Evolutionary conservation across 2,329 filamentous ascomycete genomes (phyloP).

Genomic region (Penicillium sp.): DNA sequence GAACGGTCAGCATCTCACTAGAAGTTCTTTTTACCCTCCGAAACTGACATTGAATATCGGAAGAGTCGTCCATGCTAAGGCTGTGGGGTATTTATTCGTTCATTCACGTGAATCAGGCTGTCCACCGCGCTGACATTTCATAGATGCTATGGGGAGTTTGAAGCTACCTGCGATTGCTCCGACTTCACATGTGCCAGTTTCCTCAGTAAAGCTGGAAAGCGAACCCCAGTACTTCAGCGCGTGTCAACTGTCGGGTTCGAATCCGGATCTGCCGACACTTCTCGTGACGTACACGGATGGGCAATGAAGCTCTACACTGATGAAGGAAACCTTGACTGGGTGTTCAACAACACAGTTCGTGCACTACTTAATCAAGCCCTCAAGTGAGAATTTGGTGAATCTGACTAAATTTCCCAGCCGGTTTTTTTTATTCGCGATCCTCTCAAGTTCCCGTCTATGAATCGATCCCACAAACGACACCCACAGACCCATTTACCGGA

Average conservation of each 20-base stretch:
- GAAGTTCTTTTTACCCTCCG: too few relatives aligned
- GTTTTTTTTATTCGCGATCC: constrained; percentile 71
- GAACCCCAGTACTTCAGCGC: constrained; percentile 51
- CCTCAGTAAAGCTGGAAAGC: constrained; percentile 56
- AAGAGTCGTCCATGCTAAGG: constrained; percentile 24
- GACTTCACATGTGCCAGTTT: constrained; percentile 59
- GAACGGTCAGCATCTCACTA: constrained; percentile 41
- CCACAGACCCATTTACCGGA: constrained; percentile 27
- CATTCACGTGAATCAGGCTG: neutral
- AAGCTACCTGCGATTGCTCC: constrained; percentile 60
- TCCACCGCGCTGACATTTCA: constrained; percentile 7
- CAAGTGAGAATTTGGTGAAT: neutral
- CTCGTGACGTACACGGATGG: constrained; percentile 52
- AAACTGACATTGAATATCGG: too few relatives aligned
- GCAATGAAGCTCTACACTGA: constrained; percentile 53
- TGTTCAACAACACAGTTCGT: constrained; percentile 35
- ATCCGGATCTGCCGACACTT: constrained; percentile 49
- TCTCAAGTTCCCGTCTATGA: constrained; percentile 69
- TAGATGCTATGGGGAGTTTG: constrained; percentile 60
- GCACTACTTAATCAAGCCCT: neutral
- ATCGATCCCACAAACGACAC: constrained; percentile 69
- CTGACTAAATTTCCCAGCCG: constrained; percentile 39
- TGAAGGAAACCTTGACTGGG: constrained; percentile 54
- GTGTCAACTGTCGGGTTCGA: constrained; percentile 51
- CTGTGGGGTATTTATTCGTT: constrained; percentile 23